phyloP scores from a whole-genome alignment of 768 basidiomycete genomes.

The Panaeolus cyanescens region DNA sequence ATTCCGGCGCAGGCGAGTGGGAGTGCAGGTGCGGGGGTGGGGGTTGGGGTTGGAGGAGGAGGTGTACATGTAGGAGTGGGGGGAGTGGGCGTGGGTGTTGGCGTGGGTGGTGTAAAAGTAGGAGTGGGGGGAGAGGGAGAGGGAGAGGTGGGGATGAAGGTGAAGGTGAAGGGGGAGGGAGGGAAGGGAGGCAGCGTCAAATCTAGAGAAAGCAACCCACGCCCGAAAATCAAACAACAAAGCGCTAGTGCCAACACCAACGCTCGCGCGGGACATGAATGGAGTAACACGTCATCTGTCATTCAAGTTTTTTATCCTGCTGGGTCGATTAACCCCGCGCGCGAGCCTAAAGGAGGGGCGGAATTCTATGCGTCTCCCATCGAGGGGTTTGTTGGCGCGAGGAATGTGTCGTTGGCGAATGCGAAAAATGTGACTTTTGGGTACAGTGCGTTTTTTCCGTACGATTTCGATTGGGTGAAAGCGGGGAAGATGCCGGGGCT shows the following conservation, averaged over 20 bases:
- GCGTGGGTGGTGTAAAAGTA: too few relatives aligned
- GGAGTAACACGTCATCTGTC: constrained; percentile 35
- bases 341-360: constrained; percentile 66
- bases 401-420: too few relatives aligned
- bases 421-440: constrained; percentile 57
- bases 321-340: constrained; percentile 67
- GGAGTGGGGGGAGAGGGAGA: too few relatives aligned
- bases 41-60: too few relatives aligned
- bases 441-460: constrained; percentile 80
- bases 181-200: too few relatives aligned
- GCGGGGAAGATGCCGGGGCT: constrained; percentile 87
- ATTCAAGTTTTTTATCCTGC: constrained; percentile 71
- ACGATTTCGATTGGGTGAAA: constrained; percentile 73
- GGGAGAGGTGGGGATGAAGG: too few relatives aligned
- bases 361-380: constrained; percentile 61
- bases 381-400: too few relatives aligned
- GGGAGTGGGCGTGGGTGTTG: too few relatives aligned
- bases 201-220: too few relatives aligned
- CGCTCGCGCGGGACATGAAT: constrained; percentile 11
- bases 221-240: not conserved
- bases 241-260: not conserved
- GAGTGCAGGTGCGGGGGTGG: constrained; percentile 7
- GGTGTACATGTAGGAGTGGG: too few relatives aligned
- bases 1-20: constrained; percentile 41
- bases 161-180: too few relatives aligned